Evolutionary conservation across 2,329 filamentous ascomycete genomes (phyloP), one percentile per base, ranked within the genome.

Genomic region (Claviceps purpurea): DNA sequence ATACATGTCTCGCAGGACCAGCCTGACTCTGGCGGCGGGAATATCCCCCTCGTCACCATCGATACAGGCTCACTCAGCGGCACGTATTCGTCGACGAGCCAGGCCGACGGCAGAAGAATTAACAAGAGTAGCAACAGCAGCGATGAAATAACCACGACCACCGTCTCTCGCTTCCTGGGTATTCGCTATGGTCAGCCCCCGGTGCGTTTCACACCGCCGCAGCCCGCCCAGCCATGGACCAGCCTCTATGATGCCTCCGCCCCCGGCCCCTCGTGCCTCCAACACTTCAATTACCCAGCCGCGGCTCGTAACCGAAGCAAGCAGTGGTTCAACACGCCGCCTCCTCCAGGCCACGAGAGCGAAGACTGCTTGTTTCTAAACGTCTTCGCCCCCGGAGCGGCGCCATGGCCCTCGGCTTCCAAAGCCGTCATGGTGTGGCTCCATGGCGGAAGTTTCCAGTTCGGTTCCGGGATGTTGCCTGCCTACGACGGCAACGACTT

Each of bases 121-220:
- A 30, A 11, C 30, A 34, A 34, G 0, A 34, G 1, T 34, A 34
- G 30, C 30, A 34, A 34, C 30, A 34, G 10, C 8, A 34, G 30
- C 10, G 10, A 34, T 34, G 10, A 11, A 34, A 34, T 20, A 20
- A 22, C 4, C 40, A 13, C 40, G 40, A 42, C 40, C 7, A 22
- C 13, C 22, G 42, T 44, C 11, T 18, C 42, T 14, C 42, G 20
- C 42, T 67, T 61, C 20, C 59, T 66, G 4, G 65, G 64, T 0
- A 61, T 67, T 10, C 64, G 64, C 11, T 67, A 61, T 18, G 65
- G 57, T 1, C 56, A 57, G 14, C 51, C 58, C 2, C 60, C 64
- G 1, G 38, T 61, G 5, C 61, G 63, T 3, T 65, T 64, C 50
- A 52, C 54, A 1, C 52, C 59, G 0, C 56, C 63, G 0, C 10